Evolutionary conservation across 768 basidiomycete genomes (phyloP), one percentile per base, ranked within the genome.

Genomic region (Candolleomyces aberdarensis): DNA sequence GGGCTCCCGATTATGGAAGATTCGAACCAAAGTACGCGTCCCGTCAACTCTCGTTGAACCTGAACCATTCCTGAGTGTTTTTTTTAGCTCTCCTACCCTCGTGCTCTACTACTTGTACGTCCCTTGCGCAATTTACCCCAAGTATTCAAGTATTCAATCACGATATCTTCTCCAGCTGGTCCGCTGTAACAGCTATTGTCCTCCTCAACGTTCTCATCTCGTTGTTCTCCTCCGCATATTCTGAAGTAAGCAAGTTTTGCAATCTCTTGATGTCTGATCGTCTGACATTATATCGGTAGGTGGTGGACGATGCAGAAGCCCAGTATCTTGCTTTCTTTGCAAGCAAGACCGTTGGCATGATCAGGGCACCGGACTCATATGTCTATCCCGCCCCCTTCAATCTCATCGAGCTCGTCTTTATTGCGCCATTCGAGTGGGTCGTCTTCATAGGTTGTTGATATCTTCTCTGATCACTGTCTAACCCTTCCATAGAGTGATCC

Each of bases 301-400:
- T 94, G 8, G 80, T 93, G 1, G 85, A 83, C 39, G 88, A 95
- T 65, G 94, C 94, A 1, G 90, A 92, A 69, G 94, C 94, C 20
- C 87, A 97, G 76, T 96, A 92, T 71, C 79, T 97, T 48, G 83
- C 92, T 3, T 96, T 94, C 77, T 97, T 94, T 71, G 93, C 96
- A 2, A 80, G 82, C 66, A 96, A 96, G 77, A 91, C 94, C 3
- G 72, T 93, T 50, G 81, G 82, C 14, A 91, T 93, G 92, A 90
- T 93, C 60, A 77, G 93, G 51, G 92, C 92, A 1, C 92, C 92
- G 5, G 92, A 94, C 73, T 82, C 84, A n/a, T 91, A 78, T 62
- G 87, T 93, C 54, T 96, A 94, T 71, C 93, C 94, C 36, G 91
- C 95, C 0, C 96, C 96, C 1, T 96, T 96, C 80, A 97, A 96